Evolutionary conservation across 495 filamentous ascomycete genomes (phyloP).

Genomic region (Neurospora pannonica): DNA sequence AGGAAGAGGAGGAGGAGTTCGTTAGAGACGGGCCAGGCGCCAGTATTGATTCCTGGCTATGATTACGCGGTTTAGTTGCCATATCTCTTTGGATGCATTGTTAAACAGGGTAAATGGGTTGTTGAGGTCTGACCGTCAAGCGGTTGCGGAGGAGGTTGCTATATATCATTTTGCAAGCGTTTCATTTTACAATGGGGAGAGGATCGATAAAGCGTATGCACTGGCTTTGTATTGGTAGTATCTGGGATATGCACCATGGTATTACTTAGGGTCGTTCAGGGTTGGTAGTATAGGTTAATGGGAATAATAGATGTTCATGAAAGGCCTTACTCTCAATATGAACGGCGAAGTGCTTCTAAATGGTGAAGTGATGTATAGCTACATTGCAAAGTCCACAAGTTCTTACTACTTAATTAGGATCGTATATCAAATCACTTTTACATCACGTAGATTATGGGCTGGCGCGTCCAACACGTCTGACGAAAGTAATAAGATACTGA

Average conservation of each 20-base stretch:
- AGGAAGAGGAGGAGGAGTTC: background rate
- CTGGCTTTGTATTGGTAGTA: background rate
- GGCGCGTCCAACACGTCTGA: background rate
- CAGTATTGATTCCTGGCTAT: background rate
- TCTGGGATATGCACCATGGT: background rate
- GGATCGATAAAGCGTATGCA: background rate
- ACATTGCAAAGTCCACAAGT: background rate
- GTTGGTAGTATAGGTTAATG: background rate
- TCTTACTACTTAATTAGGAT: background rate
- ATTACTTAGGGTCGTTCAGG: background rate
- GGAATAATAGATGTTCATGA: background rate
- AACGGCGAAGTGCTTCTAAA: background rate
- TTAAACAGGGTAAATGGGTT: background rate
- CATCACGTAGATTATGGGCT: background rate
- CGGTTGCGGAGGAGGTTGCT: background rate
- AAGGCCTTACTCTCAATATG: background rate
- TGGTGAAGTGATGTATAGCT: background rate
- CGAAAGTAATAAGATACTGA: background rate
- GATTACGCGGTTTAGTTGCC: background rate
- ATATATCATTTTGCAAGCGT: background rate
- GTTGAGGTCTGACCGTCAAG: background rate
- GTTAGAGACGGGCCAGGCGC: background rate
- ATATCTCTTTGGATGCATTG: background rate
- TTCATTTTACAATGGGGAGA: background rate
- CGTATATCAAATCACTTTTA: background rate